These are phyloP conservation scores for Cyclotella atomus DNA, from an alignment of 108 stramenopile genomes.

Conservation along the genomic window DNA sequence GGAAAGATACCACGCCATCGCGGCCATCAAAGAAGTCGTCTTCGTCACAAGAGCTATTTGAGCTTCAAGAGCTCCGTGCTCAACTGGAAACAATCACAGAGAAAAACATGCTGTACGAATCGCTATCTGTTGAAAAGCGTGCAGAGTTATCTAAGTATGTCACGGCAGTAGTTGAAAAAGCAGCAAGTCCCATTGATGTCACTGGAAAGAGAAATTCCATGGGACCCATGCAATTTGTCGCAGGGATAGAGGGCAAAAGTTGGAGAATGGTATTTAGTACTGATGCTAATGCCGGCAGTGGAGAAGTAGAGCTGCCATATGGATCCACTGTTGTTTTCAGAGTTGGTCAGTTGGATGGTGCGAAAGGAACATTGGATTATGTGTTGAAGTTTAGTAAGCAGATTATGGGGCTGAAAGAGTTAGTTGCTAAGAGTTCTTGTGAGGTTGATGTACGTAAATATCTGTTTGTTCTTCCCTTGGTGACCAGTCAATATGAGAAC, in stretches of 20 bases:
- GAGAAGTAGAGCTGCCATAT: slow-evolving; percentile 53
- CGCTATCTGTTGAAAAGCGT: slow-evolving; percentile 43
- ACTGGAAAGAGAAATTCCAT: slow-evolving; percentile 19
- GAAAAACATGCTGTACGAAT: slow-evolving; percentile 46
- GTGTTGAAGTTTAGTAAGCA: slow-evolving; percentile 65
- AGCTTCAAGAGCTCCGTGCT: slow-evolving; percentile 76
- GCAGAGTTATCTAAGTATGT: slow-evolving; percentile 63
- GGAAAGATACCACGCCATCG: slow-evolving; percentile 9
- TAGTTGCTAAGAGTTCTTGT: slow-evolving; percentile 65
- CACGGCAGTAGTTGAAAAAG: slow-evolving; percentile 43
- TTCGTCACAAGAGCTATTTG: slow-evolving; percentile 50
- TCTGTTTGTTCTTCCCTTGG: background rate
- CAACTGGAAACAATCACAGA: slow-evolving; percentile 66
- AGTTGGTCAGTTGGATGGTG: slow-evolving; percentile 47
- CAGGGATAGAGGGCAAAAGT: slow-evolving; percentile 45
- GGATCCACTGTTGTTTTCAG: slow-evolving; percentile 63
- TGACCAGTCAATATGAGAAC: background rate
- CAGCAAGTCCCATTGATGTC: slow-evolving; percentile 52
- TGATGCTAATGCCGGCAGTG: slow-evolving; percentile 14
- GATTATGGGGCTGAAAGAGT: slow-evolving; percentile 60
- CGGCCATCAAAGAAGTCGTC: background rate
- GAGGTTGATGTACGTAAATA: slow-evolving; percentile 65
- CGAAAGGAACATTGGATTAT: slow-evolving; percentile 60
- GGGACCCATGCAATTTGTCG: slow-evolving; percentile 46
- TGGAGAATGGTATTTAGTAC: slow-evolving; percentile 76